A percentile compares a stretch with the other conserved stretches of the same genome.
Evolutionary conservation across 106 monocot species (phyloP).

Genomic region (Platanthera guangdongensis): DNA sequence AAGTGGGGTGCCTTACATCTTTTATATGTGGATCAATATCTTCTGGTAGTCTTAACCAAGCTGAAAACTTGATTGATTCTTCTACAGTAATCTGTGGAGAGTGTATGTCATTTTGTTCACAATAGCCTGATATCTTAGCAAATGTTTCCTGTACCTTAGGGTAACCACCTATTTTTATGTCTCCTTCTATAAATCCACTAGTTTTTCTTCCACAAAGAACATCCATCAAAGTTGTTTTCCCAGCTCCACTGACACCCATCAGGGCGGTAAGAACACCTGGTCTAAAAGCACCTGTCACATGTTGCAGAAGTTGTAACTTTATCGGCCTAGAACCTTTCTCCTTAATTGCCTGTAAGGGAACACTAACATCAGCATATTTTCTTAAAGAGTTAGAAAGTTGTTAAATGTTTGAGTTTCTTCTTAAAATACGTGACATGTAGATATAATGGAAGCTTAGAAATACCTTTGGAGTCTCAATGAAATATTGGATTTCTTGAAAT

Average conservation of each 20-base stretch:
- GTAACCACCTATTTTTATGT: slow-evolving; percentile 47
- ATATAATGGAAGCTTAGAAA: neutral
- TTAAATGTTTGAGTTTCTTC: neutral
- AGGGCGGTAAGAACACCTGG: slow-evolving; percentile 37
- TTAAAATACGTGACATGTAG: neutral
- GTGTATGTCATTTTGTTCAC: slow-evolving; percentile 44
- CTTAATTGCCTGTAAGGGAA: slow-evolving; percentile 17
- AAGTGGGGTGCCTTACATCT: slow-evolving; percentile 16
- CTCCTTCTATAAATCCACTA: slow-evolving; percentile 34
- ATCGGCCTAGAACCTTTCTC: slow-evolving; percentile 23
- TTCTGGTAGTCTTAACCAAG: slow-evolving; percentile 24
- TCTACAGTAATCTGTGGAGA: slow-evolving; percentile 42
- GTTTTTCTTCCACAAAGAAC: slow-evolving; percentile 51
- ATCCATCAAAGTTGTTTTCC: slow-evolving; percentile 51
- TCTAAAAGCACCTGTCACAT: slow-evolving; percentile 37
- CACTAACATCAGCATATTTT: neutral
- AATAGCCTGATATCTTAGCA: slow-evolving; percentile 45
- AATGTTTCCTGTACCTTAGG: slow-evolving; percentile 39
- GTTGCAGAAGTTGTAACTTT: slow-evolving; percentile 28
- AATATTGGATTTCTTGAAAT: slow-evolving; percentile 27
- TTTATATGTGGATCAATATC: slow-evolving; percentile 21
- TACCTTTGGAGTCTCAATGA: slow-evolving; percentile 19
- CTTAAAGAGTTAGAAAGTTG: neutral
- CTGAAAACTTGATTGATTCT: slow-evolving; percentile 38
- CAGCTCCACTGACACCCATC: slow-evolving; percentile 51